Conservation (phyloP, 176 grass and related monocot genomes). For the Avena eriantha region DNA sequence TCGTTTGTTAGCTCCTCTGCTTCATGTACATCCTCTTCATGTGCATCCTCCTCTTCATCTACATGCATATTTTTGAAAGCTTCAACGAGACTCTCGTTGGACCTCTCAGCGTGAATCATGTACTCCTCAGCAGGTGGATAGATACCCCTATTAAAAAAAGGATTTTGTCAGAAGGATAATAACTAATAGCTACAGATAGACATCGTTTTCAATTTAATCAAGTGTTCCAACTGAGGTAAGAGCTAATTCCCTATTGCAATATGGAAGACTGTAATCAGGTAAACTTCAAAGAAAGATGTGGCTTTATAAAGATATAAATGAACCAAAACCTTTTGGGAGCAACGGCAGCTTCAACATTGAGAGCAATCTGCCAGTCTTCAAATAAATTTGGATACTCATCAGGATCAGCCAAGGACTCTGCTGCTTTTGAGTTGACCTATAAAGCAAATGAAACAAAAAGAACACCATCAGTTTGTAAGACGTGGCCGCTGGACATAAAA, state of each 20-base stretch:
- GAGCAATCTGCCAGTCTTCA: slow-evolving; percentile 97
- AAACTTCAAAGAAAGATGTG: slow-evolving; percentile 28
- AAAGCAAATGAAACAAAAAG: slow-evolving; percentile 5
- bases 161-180: background rate
- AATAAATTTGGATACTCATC: slow-evolving; percentile 90
- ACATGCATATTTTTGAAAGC: slow-evolving; percentile 88
- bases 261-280: slow-evolving; percentile 4
- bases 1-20: slow-evolving; percentile 62
- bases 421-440: slow-evolving; percentile 91
- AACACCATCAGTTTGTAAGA: slow-evolving; percentile 24
- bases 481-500: slow-evolving; percentile 12
- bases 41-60: slow-evolving; percentile 66
- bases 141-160: slow-evolving; percentile 58
- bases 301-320: slow-evolving; percentile 24
- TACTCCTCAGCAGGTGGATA: slow-evolving; percentile 85
- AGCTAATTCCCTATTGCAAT: background rate
- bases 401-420: slow-evolving; percentile 94
- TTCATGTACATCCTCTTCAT: slow-evolving; percentile 69
- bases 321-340: slow-evolving; percentile 59
- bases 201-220: background rate
- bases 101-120: slow-evolving; percentile 65
- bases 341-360: slow-evolving; percentile 75
- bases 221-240: slow-evolving; percentile 20
- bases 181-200: slow-evolving; percentile 3
- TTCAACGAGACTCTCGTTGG: slow-evolving; percentile 77